Evolutionary conservation across 1,284 basidiomycete genomes (phyloP), one percentile per base, ranked within the genome.

Genomic region (Xerocomus amazonicus): DNA sequence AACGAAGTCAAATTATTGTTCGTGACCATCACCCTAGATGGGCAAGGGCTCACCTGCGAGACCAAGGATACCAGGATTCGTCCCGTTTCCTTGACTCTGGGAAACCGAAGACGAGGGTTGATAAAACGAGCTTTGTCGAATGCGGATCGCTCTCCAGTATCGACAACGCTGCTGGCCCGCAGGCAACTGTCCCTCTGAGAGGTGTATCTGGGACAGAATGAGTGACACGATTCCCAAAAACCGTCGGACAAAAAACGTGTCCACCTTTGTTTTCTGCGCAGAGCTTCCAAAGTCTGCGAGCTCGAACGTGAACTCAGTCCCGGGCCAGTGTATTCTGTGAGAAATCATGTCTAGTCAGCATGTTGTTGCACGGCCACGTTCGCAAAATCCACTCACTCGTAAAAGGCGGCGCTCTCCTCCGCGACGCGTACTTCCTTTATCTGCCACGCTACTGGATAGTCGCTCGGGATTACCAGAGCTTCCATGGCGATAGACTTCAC

Each of bases 241-340:
- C 2, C 19, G 17, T 26, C 19, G 19, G 19, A n/a, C 38, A n/a
- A 14, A n/a, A 16, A 35, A 35, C 8, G 6, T 3, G 8, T 40
- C 13, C 8, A 66, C 66, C 65, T 65, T 65, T 5, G 63, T 68
- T 54, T 60, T 68, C n/a, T 65, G 56, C 36, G 32, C 23, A 1
- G 65, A 65, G 19, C 52, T 58, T 29, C 63, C 66, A 33, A 29
- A 51, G 19, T 67, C 56, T 32, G 46, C 53, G 9, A 65, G 41
- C 32, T 65, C 63, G 6, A 65, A 66, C n/a, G 60, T 42, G 13
- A 59, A 63, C 1, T 60, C 65, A 14, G 61, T 55, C n/a, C 45
- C 65, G 0, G 63, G 63, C 66, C 66, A 65, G 13, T 41, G 52
- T 54, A 65, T 67, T 45, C 63, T 68, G 26, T 14, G 19, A 23